Percentiles rank a stretch among this genome's conserved stretches.
Conservation (phyloP, 345 rosid genomes). For the Abelmoschus esculentus region DNA sequence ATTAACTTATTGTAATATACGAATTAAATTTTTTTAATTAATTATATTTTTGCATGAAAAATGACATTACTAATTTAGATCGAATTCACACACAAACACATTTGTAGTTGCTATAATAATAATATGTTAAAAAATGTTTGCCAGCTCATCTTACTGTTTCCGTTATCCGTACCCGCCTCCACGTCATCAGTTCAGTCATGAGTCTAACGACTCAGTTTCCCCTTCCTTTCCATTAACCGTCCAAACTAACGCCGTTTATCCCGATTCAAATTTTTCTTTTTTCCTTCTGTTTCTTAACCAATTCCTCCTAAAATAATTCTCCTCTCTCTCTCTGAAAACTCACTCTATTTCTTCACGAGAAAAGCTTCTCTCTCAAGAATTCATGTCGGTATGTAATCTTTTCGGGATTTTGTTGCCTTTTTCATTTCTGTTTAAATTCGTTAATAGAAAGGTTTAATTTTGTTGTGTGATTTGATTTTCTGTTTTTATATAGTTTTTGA, state of each 20-base stretch:
- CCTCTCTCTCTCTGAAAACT: constrained; percentile 11
- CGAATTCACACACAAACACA: too few relatives aligned
- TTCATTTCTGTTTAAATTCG: constrained; percentile 8
- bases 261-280: neutral
- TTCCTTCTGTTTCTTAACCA: neutral
- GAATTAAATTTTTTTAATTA: too few relatives aligned
- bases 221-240: neutral
- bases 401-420: neutral
- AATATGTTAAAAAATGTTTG: too few relatives aligned
- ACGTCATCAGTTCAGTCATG: neutral
- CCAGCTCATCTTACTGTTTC: too few relatives aligned
- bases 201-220: neutral
- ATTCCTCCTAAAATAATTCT: neutral
- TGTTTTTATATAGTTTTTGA: constrained; percentile 1
- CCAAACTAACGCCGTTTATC: neutral
- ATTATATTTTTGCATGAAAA: too few relatives aligned
- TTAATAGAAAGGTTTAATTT: constrained; percentile 3
- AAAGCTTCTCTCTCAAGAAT: constrained; percentile 19
- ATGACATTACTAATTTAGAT: too few relatives aligned
- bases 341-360: too few relatives aligned
- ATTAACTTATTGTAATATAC: too few relatives aligned
- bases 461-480: neutral
- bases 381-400: constrained; percentile 57
- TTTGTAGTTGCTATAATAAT: too few relatives aligned
- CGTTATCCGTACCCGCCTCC: neutral